A percentile compares a stretch with the other conserved stretches of the same genome.
Conservation (phyloP, 768 basidiomycete species). For the Pleurotus platypus region DNA sequence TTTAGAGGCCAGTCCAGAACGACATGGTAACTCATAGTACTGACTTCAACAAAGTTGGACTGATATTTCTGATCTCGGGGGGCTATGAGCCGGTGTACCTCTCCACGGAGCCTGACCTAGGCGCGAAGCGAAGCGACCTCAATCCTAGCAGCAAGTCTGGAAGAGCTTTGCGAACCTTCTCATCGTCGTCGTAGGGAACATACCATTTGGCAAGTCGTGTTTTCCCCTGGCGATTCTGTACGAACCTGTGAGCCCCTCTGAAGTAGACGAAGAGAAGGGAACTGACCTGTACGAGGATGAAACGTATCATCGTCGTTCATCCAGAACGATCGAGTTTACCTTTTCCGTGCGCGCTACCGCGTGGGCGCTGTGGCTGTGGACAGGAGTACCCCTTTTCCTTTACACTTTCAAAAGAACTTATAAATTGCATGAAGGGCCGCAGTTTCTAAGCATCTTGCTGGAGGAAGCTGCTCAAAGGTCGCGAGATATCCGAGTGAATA, state of each 20-base stretch:
- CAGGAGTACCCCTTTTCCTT: too few relatives aligned
- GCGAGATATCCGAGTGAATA: too few relatives aligned
- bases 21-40: constrained; percentile 18
- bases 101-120: constrained; percentile 89
- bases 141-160: not conserved
- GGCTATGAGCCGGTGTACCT: constrained; percentile 94
- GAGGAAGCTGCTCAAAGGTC: too few relatives aligned
- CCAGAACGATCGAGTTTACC: too few relatives aligned
- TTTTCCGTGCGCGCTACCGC: too few relatives aligned
- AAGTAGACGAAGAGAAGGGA: not conserved
- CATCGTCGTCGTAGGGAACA: constrained; percentile 97
- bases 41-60: constrained; percentile 97
- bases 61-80: constrained; percentile 98
- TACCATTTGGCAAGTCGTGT: constrained; percentile 98
- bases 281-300: constrained; percentile 91
- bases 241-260: not conserved
- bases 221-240: constrained; percentile 96
- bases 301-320: constrained; percentile 75
- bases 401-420: too few relatives aligned
- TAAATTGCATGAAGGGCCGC: too few relatives aligned
- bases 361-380: too few relatives aligned
- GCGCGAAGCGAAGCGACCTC: not conserved
- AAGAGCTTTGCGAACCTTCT: constrained; percentile 62
- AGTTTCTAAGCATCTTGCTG: too few relatives aligned
- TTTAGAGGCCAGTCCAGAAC: constrained; percentile 1